These are phyloP conservation scores for Epipyxis sp. DNA, from an alignment of 108 stramenopile species.

Conservation along the genomic window DNA sequence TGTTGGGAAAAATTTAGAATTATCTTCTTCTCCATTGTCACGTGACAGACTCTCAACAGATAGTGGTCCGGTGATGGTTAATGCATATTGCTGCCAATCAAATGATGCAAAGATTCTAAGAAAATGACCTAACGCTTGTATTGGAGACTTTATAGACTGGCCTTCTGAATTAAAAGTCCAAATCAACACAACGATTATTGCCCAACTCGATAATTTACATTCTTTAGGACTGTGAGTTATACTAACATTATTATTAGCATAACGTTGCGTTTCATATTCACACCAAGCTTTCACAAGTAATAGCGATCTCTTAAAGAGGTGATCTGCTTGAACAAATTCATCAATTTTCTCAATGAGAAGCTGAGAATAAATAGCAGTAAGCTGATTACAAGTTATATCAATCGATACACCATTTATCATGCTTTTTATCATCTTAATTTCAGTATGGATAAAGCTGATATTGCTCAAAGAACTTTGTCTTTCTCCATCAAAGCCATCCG, in stretches of 20 bases:
- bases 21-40: too few species aligned
- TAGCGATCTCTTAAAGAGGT: slow-evolving; percentile 25
- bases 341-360: neutral
- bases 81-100: neutral
- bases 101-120: neutral
- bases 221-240: neutral
- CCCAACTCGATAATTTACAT: neutral
- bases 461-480: neutral
- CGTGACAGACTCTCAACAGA: too few species aligned
- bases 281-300: slow-evolving; percentile 31
- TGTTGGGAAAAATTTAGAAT: too few species aligned
- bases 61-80: slow-evolving; percentile 15
- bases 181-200: slow-evolving; percentile 1
- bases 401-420: slow-evolving; percentile 10
- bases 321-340: neutral
- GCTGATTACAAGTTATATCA: slow-evolving; percentile 4
- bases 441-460: slow-evolving; percentile 23
- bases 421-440: neutral
- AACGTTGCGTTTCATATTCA: neutral
- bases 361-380: neutral
- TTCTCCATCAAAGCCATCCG: slow-evolving; percentile 10
- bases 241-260: neutral
- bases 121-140: slow-evolving; percentile 22
- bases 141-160: neutral
- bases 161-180: slow-evolving; percentile 3